These are phyloP conservation scores for Mycena indigotica DNA, from an alignment of 768 basidiomycete genomes.

Conservation along the genomic window DNA sequence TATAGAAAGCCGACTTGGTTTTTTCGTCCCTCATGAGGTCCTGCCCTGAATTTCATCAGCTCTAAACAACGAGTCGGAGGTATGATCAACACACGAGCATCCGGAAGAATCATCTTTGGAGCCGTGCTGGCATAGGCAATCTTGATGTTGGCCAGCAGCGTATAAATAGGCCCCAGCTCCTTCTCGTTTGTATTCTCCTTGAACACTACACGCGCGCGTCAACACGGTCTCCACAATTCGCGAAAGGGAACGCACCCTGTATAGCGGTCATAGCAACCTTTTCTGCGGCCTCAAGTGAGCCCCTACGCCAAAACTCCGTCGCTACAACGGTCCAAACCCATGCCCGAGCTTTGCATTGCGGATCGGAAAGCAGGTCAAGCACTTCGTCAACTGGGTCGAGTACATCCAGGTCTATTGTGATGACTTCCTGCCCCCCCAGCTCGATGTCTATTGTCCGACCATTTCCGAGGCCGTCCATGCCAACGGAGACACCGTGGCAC, in stretches of 20 bases:
- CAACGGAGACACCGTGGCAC: background rate
- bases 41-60: slow-evolving; percentile 48
- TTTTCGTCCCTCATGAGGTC: slow-evolving; percentile 62
- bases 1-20: slow-evolving; percentile 67
- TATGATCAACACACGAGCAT: slow-evolving; percentile 63
- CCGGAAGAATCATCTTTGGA: slow-evolving; percentile 73
- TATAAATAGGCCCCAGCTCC: slow-evolving; percentile 72
- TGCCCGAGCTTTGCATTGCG: slow-evolving; percentile 57
- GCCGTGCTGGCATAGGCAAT: slow-evolving; percentile 79
- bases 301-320: slow-evolving; percentile 85
- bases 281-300: slow-evolving; percentile 74
- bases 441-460: slow-evolving; percentile 74
- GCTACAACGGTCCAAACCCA: slow-evolving; percentile 84
- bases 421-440: slow-evolving; percentile 79
- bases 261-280: slow-evolving; percentile 69
- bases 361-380: slow-evolving; percentile 69
- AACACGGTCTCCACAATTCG: slow-evolving; percentile 8
- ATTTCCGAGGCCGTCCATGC: slow-evolving; percentile 32
- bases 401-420: slow-evolving; percentile 86
- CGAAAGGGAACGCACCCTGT: slow-evolving; percentile 46
- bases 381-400: slow-evolving; percentile 81
- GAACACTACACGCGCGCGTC: slow-evolving; percentile 43
- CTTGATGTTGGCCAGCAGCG: slow-evolving; percentile 83
- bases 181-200: slow-evolving; percentile 48
- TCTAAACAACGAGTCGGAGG: slow-evolving; percentile 1